A percentile compares a stretch with the other conserved stretches of the same genome.
Conservation (phyloP, 495 filamentous ascomycete species). For the Bacidia rubella region DNA sequence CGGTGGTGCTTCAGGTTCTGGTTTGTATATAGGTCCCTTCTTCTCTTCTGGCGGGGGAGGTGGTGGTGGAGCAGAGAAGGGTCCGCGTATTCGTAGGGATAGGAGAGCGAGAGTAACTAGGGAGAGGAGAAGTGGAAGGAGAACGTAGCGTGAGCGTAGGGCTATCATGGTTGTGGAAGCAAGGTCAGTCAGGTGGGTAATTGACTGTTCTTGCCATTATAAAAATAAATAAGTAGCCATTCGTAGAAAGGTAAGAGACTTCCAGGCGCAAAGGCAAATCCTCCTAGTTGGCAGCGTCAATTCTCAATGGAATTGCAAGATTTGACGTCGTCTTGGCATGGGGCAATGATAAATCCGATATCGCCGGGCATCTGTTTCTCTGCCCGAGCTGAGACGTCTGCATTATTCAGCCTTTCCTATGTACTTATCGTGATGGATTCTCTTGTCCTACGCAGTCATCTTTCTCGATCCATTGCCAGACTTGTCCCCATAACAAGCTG, state of each 20-base stretch:
- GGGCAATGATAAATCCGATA: not conserved
- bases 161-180: not conserved
- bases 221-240: too few relatives aligned
- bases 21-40: slow-evolving; percentile 9
- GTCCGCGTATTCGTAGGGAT: slow-evolving; percentile 2
- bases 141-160: slow-evolving; percentile 14
- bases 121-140: slow-evolving; percentile 11
- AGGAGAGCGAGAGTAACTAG: slow-evolving; percentile 11
- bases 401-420: not conserved
- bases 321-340: not conserved
- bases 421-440: not conserved
- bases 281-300: too few relatives aligned
- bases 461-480: too few relatives aligned
- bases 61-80: not conserved
- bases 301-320: too few relatives aligned
- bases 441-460: not conserved
- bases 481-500: not conserved
- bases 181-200: too few relatives aligned
- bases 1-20: slow-evolving; percentile 4
- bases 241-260: too few relatives aligned
- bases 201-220: too few relatives aligned
- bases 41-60: not conserved
- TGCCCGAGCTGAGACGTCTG: not conserved
- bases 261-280: too few relatives aligned
- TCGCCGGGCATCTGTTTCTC: too few relatives aligned